Evolutionary conservation across 495 filamentous ascomycete genomes (phyloP).

Genomic region (Polyplosphaeria fusca): DNA sequence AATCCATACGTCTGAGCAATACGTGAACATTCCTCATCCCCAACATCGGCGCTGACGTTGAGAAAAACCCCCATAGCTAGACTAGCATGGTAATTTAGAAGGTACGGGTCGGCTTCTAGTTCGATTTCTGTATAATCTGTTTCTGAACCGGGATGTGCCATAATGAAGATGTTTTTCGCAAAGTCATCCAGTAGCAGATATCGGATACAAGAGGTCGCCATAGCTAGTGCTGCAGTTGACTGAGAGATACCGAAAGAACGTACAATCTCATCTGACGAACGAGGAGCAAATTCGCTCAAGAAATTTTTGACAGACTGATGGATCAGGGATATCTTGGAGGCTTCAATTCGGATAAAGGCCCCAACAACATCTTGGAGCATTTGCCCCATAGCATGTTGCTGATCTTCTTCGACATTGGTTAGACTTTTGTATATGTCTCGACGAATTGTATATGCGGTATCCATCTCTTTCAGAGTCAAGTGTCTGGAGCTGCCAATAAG

Average conservation of each 20-base stretch:
- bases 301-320: conserved; percentile 27
- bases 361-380: conserved; percentile 9
- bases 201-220: conserved; percentile 11
- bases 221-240: not conserved
- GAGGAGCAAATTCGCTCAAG: conserved; percentile 3
- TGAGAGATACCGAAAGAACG: not conserved
- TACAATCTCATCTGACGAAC: not conserved
- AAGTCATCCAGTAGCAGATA: conserved; percentile 22
- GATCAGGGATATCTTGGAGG: conserved; percentile 18
- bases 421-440: conserved; percentile 7
- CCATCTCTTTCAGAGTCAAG: conserved; percentile 16
- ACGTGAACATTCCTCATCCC: conserved; percentile 4
- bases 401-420: conserved; percentile 1
- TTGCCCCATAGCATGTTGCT: not conserved
- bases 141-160: not conserved
- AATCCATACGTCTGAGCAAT: conserved; percentile 11
- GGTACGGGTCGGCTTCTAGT: not conserved
- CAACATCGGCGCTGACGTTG: conserved; percentile 10
- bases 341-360: conserved; percentile 11
- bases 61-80: conserved; percentile 4
- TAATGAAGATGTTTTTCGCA: not conserved
- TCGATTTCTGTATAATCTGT: not conserved
- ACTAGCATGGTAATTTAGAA: not conserved
- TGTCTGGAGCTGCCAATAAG: conserved; percentile 21
- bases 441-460: conserved; percentile 13